Evolutionary conservation across 2,329 filamentous ascomycete genomes (phyloP), one percentile per base, ranked within the genome.

Genomic region (Cercospora citrullina): DNA sequence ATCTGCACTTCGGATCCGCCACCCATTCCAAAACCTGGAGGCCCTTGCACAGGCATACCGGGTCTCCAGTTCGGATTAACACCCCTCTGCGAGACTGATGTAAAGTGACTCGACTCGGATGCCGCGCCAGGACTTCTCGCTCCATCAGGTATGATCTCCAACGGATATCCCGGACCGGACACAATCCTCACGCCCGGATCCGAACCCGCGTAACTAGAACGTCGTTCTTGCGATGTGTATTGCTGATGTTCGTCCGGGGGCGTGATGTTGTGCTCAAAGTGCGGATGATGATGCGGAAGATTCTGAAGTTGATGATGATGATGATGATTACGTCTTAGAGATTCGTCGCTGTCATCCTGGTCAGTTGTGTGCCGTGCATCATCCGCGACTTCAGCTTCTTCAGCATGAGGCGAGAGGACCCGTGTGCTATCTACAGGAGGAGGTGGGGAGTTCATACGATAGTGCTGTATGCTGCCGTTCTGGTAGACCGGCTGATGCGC

Each of bases 61-160:
- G 80, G 80, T n/a, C 91, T 87, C 94, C 94, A 97, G 68, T 90
- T 89, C 6, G 94, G 94, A 78, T 97, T 97, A 64, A 97, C 83
- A 1, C 91, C 91, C 36, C 94, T 87, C 79, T 97, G 93, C 0
- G 91, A 94, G 57, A 98, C 90, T 10, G 91, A 95, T 1, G 94
- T 97, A 80, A 97, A 97, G 73, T 91, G 91, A 57, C 90, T 94
- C 26, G 88, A 86, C 76, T 97, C 92, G 70, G 91, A 94, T 10
- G 79, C 81, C 8, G 70, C 73, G 21, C 68, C 73, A 2, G 91
- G 93, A 74, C 89, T 94, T 74, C 91, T 87, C 55, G 85, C 82
- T 59, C 85, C 86, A 71, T 87, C 85, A 53, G 86, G 86, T 39
- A 90, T 77, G 69, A 91, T 88, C 70, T 93, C 91, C 72, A 89